phyloP scores from a whole-genome alignment of 2,329 filamentous ascomycete genomes.

The Cercospora janseana region DNA sequence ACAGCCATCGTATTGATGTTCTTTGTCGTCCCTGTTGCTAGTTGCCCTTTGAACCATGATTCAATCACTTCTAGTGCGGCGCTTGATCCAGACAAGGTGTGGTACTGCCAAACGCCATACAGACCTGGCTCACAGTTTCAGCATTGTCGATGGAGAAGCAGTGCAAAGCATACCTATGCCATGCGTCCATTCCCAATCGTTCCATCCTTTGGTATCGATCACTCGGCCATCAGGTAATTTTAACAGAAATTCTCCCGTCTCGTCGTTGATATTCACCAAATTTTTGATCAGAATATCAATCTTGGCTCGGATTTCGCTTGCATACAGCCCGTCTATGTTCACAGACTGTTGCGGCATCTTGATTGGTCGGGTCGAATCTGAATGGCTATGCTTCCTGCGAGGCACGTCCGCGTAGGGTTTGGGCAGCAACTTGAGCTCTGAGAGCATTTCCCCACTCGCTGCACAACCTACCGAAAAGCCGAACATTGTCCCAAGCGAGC shows the following conservation, averaged over 20 bases:
- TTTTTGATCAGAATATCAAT: conserved; percentile 69
- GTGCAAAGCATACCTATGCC: conserved; percentile 18
- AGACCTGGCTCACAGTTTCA: conserved; percentile 65
- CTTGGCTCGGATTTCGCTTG: conserved; percentile 50
- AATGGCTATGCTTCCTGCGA: conserved; percentile 11
- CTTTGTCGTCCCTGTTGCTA: conserved; percentile 72
- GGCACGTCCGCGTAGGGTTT: conserved; percentile 10
- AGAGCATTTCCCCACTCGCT: conserved; percentile 9
- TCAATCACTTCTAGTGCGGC: conserved; percentile 65
- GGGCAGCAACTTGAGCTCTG: conserved; percentile 15
- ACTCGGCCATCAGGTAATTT: conserved; percentile 68
- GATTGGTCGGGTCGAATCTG: conserved; percentile 7
- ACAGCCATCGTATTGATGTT: conserved; percentile 85
- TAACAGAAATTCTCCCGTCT: conserved; percentile 70
- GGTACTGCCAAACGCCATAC: conserved; percentile 80
- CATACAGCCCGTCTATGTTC: conserved; percentile 41
- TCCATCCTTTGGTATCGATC: conserved; percentile 83
- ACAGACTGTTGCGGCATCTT: conserved; percentile 41
- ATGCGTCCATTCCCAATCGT: conserved; percentile 64
- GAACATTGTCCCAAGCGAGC: conserved; percentile 1
- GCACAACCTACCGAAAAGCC: background rate
- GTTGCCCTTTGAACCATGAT: conserved; percentile 69
- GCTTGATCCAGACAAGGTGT: conserved; percentile 65
- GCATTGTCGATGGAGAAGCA: background rate
- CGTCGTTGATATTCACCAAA: conserved; percentile 74